Evolutionary conservation across 176 grass and related monocot species (phyloP).

Genomic region (Canna indica): DNA sequence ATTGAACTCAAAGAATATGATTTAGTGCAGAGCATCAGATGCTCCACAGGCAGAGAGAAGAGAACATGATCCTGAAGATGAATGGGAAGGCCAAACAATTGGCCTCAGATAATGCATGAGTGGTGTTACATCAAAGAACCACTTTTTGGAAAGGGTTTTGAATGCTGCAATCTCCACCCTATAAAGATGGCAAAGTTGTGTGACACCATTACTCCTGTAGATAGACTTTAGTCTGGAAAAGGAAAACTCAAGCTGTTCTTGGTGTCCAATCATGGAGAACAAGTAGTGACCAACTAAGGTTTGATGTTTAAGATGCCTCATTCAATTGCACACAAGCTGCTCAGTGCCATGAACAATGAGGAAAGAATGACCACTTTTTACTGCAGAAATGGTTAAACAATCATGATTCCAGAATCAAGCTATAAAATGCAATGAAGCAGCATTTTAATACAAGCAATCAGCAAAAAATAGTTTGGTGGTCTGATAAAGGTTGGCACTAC

Average conservation of each 20-base stretch:
- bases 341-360: not conserved
- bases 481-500: no score
- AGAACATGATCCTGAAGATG: constrained; percentile 7
- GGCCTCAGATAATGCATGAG: not conserved
- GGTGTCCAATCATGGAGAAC: constrained; percentile 1
- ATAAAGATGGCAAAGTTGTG: not conserved
- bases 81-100: not conserved
- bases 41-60: not conserved
- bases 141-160: not conserved
- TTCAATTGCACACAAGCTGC: not conserved
- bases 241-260: not conserved
- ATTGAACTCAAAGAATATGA: not conserved
- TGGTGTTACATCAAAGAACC: constrained; percentile 1
- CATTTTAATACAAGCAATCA: no score
- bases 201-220: not conserved
- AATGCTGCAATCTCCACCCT: constrained; percentile 1
- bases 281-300: not conserved
- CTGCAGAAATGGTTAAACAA: not conserved
- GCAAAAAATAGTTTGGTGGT: no score
- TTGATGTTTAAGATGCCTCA: not conserved
- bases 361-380: not conserved
- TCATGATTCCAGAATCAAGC: not conserved
- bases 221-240: not conserved
- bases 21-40: not conserved
- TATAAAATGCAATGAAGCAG: no score